Evolutionary conservation across 371 early-diverging fungal species (phyloP), one percentile per base, ranked within the genome.

Genomic region (Syncephalastrum sp.): DNA sequence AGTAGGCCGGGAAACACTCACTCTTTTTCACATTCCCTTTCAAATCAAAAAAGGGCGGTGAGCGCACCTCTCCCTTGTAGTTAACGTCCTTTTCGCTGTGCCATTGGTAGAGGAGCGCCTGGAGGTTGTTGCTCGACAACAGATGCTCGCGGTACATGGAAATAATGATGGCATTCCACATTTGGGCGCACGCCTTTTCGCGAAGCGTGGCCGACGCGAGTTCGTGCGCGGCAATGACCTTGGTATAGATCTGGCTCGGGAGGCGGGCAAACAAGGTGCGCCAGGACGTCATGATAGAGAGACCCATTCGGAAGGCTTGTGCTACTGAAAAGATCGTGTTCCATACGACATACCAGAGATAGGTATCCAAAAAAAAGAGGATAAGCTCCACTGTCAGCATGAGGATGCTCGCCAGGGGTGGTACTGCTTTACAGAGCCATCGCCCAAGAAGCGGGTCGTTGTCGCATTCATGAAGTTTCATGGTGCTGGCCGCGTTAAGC

Each of bases 301-400:
- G 81, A 8, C 92, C 94, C 27, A 88, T 75, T 16, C 85, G 82
- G 63, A 94, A 88, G 0, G 93, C 83, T 50, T 86, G 87, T 12
- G 82, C 82, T 16, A 93, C 89, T 0, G 91, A 90, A 51, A 92
- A 90, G 33, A 91, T 67, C 2, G 89, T 87, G 67, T 81, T 91
- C 88, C 91, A 91, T 27, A 92, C 86, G 10, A 92, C 89, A 64
- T 91, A 95, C 95, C 95, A 95, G 47, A 95, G 78, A 58, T 94
- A 95, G 0, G 94, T 92, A 50, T 94, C 94, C 65, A 94, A 72
- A 70, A 94, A 93, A 77, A 90, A 94, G 29, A 95, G 72, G 1
- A 86, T 77, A 29, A 92, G 56, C 33, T 91, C 86, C 3, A 91
- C 81, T 29, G 83, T 68, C 60, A 92, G 81, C 88, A 94, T 86